phyloP scores from a whole-genome alignment of 345 rosid genomes.

The Camelina hispida region DNA sequence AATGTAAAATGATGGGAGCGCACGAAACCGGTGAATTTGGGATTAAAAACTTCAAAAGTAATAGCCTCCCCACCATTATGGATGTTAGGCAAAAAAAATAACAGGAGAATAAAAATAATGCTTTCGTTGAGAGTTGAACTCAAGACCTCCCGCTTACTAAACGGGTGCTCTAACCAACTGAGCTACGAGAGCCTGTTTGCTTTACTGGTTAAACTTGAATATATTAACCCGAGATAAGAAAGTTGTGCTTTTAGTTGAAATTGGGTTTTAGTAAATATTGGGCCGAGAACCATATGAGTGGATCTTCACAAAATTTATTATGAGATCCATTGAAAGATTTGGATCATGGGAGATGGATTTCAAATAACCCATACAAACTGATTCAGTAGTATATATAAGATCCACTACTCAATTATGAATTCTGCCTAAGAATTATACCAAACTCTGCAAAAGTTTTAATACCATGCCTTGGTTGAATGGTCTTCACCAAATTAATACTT shows the following conservation, averaged over 20 bases:
- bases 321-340: background rate
- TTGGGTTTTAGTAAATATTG: constrained; percentile 2
- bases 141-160: constrained; percentile 58
- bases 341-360: background rate
- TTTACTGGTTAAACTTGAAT: accelerated
- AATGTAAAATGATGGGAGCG: constrained; percentile 31
- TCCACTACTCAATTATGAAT: constrained; percentile 1
- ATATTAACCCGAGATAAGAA: background rate
- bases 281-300: background rate
- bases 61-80: background rate
- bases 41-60: constrained; percentile 15
- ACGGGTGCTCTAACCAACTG: constrained; percentile 99
- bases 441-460: background rate
- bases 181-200: constrained; percentile 32
- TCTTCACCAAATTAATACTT: background rate
- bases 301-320: background rate
- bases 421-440: background rate
- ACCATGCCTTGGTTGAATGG: background rate
- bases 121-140: constrained; percentile 37
- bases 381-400: background rate
- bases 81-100: background rate
- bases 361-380: background rate
- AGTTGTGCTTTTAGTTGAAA: background rate
- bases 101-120: background rate
- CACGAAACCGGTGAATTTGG: constrained; percentile 27